Base-by-base conservation (phyloP, 257 asterid genomes). In the Przewalskia tangutica region DNA sequence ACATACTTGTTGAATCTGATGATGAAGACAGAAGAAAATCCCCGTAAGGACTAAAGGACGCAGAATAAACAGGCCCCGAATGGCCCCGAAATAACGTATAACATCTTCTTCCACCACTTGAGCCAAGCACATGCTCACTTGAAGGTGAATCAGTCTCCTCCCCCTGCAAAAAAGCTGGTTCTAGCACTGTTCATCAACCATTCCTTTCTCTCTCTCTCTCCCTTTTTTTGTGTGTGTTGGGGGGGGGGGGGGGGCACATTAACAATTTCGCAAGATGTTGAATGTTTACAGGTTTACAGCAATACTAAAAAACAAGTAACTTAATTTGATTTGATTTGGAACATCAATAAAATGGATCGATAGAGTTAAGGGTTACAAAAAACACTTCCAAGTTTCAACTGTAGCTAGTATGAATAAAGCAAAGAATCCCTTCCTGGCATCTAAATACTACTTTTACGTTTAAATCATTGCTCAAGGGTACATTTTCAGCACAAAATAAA, bases 1-100 rank as follows among this genome's bases (percentile, higher is more conserved):
- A 34, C 91, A 81, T 89, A 93, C 98, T 84, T 55, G 99, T 96
- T 36, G 98, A 92, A 90, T 96, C 99, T 82, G 99, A 92, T 58
- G 99, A 96, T 71, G 99, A 91, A 77, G 98, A 96, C 76, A 96
- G 88, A 84, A 96, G 85, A 89, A 89, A 96, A 92, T 94, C 98
- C 80, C 97, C 98, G 40, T 89, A 90, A 0, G 98, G 98, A 90
- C 98, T 92, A 85, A 94, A 96, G 70, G 93, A 88, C 64, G 98
- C 92, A 48, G 99, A 91, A 89, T 96, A 92, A 75, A 96, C 90
- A 51, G 98, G 99, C 51, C 99, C 99, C 62, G 97, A 88, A 86
- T 96, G 99, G 82, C 99, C 99, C 50, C 91, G 93, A 82, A 90
- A 90, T 87, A 93, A 87, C 54, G 97, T 91, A 89, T 92, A 94